Percentiles rank a stretch among this genome's conserved stretches.
Evolutionary conservation across 768 basidiomycete genomes (phyloP).

Genomic region (Mycena vitilis): DNA sequence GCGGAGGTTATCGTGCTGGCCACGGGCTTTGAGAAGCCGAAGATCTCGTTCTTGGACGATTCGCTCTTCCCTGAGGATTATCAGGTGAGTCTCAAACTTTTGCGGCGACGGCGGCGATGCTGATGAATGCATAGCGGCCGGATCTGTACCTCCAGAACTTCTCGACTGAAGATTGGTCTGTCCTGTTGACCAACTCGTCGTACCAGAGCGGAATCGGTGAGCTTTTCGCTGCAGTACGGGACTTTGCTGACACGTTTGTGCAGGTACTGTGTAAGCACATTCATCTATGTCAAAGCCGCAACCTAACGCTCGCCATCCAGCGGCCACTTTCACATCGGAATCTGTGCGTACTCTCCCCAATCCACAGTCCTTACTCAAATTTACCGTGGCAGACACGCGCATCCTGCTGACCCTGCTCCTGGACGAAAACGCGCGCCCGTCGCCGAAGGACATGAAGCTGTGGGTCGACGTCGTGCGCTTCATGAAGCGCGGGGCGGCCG

Average conservation of each 20-base stretch:
- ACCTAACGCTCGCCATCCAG: conserved; percentile 35
- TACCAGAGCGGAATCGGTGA: conserved; percentile 60
- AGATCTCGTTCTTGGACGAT: conserved; percentile 56
- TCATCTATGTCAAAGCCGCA: conserved; percentile 4
- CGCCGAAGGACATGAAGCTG: conserved; percentile 62
- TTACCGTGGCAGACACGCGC: conserved; percentile 54
- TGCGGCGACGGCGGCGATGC: neutral
- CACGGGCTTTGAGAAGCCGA: conserved; percentile 63
- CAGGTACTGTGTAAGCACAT: conserved; percentile 49
- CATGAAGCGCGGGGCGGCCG: conserved; percentile 60
- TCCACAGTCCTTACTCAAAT: neutral
- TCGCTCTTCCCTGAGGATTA: conserved; percentile 64
- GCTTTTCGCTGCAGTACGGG: neutral
- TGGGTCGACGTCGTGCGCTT: conserved; percentile 67
- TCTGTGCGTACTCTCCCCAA: conserved; percentile 47
- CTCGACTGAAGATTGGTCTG: conserved; percentile 63
- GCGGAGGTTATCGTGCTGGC: conserved; percentile 65
- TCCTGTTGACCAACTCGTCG: conserved; percentile 63
- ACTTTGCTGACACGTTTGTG: neutral
- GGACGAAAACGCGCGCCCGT: conserved; percentile 57
- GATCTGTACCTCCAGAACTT: conserved; percentile 68
- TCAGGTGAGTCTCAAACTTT: conserved; percentile 44
- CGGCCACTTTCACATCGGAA: conserved; percentile 65
- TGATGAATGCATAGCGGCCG: conserved; percentile 47
- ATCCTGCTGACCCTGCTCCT: conserved; percentile 62